A percentile compares a stretch with the other conserved stretches of the same genome.
phyloP scores from a whole-genome alignment of 2,329 filamentous ascomycete species.

The Phaeosphaeria sp. region DNA sequence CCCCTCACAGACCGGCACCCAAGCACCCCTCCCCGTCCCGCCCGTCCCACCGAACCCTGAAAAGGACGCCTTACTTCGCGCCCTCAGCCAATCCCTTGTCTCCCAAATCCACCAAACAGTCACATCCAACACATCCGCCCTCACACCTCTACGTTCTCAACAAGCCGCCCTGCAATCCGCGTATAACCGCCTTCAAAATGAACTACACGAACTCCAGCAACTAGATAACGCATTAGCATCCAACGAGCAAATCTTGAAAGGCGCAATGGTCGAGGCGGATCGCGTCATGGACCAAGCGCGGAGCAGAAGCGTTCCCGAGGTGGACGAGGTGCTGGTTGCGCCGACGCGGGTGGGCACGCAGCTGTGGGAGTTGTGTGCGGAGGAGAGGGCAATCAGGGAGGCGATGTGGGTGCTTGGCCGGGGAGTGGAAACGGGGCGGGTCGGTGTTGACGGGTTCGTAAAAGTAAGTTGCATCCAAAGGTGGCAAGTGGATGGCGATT shows the following conservation, averaged over 20 bases:
- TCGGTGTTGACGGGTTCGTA: constrained; percentile 76
- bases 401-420: constrained; percentile 82
- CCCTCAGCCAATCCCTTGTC: constrained; percentile 74
- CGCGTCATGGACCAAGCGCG: constrained; percentile 76
- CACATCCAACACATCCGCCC: constrained; percentile 74
- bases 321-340: constrained; percentile 92
- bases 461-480: constrained; percentile 59
- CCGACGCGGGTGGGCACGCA: constrained; percentile 93
- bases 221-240: constrained; percentile 74
- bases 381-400: constrained; percentile 86
- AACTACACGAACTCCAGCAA: constrained; percentile 73
- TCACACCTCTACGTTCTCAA: constrained; percentile 80
- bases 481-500: too few species aligned
- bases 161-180: constrained; percentile 76
- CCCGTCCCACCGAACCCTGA: constrained; percentile 95
- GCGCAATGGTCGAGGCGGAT: constrained; percentile 80
- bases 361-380: constrained; percentile 85
- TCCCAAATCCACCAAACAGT: constrained; percentile 73
- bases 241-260: constrained; percentile 80
- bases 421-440: constrained; percentile 74
- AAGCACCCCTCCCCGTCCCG: constrained; percentile 68
- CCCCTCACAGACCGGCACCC: constrained; percentile 55
- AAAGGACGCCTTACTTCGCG: constrained; percentile 83
- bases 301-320: constrained; percentile 71
- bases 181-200: constrained; percentile 72